A percentile compares a stretch with the other conserved stretches of the same genome.
Conservation (phyloP, 2,329 filamentous ascomycete genomes). For the Phyllachora maydis region DNA sequence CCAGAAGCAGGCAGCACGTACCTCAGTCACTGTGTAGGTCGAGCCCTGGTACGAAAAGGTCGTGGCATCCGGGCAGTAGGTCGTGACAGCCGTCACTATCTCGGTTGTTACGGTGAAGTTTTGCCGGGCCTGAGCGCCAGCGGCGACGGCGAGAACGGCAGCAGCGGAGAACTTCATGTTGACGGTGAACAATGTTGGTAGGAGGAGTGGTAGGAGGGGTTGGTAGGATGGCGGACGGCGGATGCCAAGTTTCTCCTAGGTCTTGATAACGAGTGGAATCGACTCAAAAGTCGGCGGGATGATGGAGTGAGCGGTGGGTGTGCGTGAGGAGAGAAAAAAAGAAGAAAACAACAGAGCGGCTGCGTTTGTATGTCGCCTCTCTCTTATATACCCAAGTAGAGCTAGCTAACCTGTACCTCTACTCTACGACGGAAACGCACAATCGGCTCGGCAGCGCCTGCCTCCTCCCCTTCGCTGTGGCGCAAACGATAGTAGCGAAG, state of each 20-base stretch:
- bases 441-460: too few relatives aligned
- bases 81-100: conserved; percentile 44
- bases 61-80: conserved; percentile 52
- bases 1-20: conserved; percentile 12
- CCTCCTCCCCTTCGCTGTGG: too few relatives aligned
- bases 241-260: conserved; percentile 11
- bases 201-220: conserved; percentile 7
- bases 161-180: conserved; percentile 45
- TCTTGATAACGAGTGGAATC: conserved; percentile 34
- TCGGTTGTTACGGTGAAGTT: conserved; percentile 41
- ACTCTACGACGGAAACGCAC: too few relatives aligned
- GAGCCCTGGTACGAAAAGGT: conserved; percentile 38
- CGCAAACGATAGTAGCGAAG: too few relatives aligned
- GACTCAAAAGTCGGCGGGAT: conserved; percentile 32
- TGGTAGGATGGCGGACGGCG: too few relatives aligned
- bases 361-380: too few relatives aligned
- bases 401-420: too few relatives aligned
- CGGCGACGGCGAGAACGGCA: conserved; percentile 27
- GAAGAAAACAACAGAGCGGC: too few relatives aligned
- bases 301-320: conserved; percentile 23
- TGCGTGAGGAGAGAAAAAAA: conserved; percentile 23
- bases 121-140: conserved; percentile 18
- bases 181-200: conserved; percentile 20
- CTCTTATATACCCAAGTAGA: too few relatives aligned
- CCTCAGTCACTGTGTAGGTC: conserved; percentile 50